Percentiles rank a stretch among this genome's conserved stretches.
Conservation (phyloP, 495 filamentous ascomycete genomes). For the Talaromyces wortmannii region DNA sequence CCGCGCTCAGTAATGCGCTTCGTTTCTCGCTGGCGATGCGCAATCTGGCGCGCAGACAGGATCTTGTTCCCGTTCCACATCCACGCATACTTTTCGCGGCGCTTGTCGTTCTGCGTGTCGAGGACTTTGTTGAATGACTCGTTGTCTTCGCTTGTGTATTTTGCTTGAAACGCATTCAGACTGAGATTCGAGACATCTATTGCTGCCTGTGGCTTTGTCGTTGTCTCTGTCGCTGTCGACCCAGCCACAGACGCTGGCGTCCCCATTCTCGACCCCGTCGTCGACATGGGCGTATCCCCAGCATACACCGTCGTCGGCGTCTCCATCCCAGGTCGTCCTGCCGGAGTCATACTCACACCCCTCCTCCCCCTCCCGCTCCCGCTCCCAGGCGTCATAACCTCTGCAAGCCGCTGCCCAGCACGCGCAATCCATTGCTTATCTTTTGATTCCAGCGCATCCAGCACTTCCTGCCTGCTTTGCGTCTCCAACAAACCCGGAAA, state of each 20-base stretch:
- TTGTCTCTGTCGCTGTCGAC: constrained; percentile 22
- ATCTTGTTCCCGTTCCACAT: constrained; percentile 85
- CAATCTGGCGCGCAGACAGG: constrained; percentile 77
- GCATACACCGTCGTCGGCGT: constrained; percentile 9
- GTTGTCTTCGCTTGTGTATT: constrained; percentile 96
- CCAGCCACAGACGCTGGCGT: constrained; percentile 59
- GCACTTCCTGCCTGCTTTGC: constrained; percentile 82
- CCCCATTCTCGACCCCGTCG: constrained; percentile 47
- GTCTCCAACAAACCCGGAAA: constrained; percentile 87
- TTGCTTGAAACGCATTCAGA: constrained; percentile 77
- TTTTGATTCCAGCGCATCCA: constrained; percentile 80
- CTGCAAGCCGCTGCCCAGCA: constrained; percentile 62
- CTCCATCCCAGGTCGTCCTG: constrained; percentile 2
- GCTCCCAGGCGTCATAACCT: constrained; percentile 72
- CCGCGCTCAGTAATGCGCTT: constrained; percentile 49
- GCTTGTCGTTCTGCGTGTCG: constrained; percentile 84
- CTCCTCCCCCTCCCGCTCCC: constrained; percentile 29
- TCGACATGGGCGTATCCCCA: constrained; percentile 26
- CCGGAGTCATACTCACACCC: constrained; percentile 24
- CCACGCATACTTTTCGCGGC: constrained; percentile 77
- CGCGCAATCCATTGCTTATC: constrained; percentile 82
- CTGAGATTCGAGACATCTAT: constrained; percentile 73
- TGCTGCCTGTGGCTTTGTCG: constrained; percentile 9
- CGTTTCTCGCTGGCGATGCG: constrained; percentile 62
- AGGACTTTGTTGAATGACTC: constrained; percentile 89